Percentiles rank a stretch among this genome's conserved stretches.
Evolutionary conservation across 192 early-diverging fungal species (phyloP).

Genomic region (Nowakowskiella sp.): DNA sequence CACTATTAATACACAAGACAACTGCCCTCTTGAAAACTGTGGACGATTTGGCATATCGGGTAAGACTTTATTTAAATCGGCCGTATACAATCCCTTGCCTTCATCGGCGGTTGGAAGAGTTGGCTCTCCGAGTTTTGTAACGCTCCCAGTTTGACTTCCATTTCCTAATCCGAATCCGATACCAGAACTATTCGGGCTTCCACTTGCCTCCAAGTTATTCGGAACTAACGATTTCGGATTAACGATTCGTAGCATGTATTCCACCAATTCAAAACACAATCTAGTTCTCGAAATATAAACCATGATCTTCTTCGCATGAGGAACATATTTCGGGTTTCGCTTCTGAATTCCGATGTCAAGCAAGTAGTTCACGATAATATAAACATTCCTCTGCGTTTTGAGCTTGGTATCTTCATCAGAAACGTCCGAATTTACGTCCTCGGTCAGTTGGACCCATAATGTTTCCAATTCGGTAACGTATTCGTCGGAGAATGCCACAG

Average conservation of each 20-base stretch:
- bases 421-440: no score
- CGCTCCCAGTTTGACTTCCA: not conserved
- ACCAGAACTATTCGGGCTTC: not conserved
- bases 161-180: not conserved
- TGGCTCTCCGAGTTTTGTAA: no score
- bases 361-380: constrained; percentile 61
- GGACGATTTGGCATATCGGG: constrained; percentile 56
- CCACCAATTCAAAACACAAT: constrained; percentile 48
- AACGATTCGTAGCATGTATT: constrained; percentile 56
- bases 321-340: constrained; percentile 69
- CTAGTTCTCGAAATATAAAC: constrained; percentile 62
- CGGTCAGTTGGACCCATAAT: constrained; percentile 67
- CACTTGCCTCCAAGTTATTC: constrained; percentile 16
- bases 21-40: constrained; percentile 63
- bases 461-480: constrained; percentile 68
- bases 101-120: not conserved
- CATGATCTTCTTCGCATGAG: constrained; percentile 70
- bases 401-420: constrained; percentile 14
- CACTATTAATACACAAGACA: constrained; percentile 69
- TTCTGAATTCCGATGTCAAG: constrained; percentile 63
- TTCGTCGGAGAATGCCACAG: constrained; percentile 69
- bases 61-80: constrained; percentile 62
- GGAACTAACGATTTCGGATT: constrained; percentile 64
- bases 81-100: constrained; percentile 40
- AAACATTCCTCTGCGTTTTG: constrained; percentile 37